Conservation (phyloP, 1,139 yeast genomes). For the Yamadazyma conglobata region DNA sequence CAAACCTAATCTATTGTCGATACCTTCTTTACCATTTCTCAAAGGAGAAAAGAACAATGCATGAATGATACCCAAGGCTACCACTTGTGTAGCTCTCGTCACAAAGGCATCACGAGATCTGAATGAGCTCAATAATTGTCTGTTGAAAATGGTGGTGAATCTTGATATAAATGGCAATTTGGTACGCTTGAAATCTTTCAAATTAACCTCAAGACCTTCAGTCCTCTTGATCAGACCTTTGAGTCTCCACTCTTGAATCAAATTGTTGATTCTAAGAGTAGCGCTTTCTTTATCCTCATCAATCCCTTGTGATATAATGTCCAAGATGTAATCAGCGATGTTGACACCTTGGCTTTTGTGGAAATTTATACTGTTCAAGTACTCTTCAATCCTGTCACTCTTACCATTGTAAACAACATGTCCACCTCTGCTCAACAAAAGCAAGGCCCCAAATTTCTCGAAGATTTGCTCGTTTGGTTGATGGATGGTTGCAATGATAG, state of each 20-base stretch:
- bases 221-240: slow-evolving; percentile 1
- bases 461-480: slow-evolving; percentile 76
- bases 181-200: slow-evolving; percentile 18
- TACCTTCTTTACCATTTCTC: slow-evolving; percentile 53
- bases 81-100: slow-evolving; percentile 66
- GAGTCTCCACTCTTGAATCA: slow-evolving; percentile 38
- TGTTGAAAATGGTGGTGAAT: slow-evolving; percentile 27
- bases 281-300: slow-evolving; percentile 30
- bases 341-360: slow-evolving; percentile 59
- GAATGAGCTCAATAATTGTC: slow-evolving; percentile 46
- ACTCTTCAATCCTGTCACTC: slow-evolving; percentile 37
- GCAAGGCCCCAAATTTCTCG: slow-evolving; percentile 58
- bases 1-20: slow-evolving; percentile 66
- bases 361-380: slow-evolving; percentile 44
- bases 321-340: slow-evolving; percentile 72
- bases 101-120: slow-evolving; percentile 61
- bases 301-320: slow-evolving; percentile 54
- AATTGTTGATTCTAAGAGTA: slow-evolving; percentile 27
- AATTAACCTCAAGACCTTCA: slow-evolving; percentile 15
- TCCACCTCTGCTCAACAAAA: slow-evolving; percentile 73
- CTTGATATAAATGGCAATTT: slow-evolving; percentile 24
- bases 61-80: slow-evolving; percentile 61
- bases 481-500: slow-evolving; percentile 76
- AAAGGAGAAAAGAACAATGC: slow-evolving; percentile 74
- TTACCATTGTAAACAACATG: slow-evolving; percentile 61